Percentiles rank a stretch among this genome's conserved stretches.
These are phyloP conservation scores for Durio zibethinus DNA, from an alignment of 345 rosid genomes.

Conservation along the genomic window DNA sequence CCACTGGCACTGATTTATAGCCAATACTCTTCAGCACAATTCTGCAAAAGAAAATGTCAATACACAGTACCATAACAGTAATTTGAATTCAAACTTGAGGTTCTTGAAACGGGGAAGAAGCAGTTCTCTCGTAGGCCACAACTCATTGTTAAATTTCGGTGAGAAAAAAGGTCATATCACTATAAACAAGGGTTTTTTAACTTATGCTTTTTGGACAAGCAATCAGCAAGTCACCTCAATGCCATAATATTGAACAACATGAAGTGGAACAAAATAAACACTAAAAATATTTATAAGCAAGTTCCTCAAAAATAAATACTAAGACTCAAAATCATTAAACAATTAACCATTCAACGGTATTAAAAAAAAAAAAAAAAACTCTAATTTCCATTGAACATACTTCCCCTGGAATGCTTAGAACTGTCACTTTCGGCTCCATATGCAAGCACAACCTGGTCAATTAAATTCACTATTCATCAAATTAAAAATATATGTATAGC, in stretches of 20 bases:
- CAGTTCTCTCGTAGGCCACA: background rate
- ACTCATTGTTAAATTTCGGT: background rate
- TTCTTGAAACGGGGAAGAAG: background rate
- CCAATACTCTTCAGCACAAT: constrained; percentile 90
- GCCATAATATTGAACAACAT: background rate
- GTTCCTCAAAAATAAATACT: constrained; percentile 50
- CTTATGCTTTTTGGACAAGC: background rate
- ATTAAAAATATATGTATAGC: too few species aligned
- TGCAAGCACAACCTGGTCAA: constrained; percentile 84
- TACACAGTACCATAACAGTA: background rate
- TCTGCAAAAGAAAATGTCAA: constrained; percentile 40
- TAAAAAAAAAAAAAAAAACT: background rate
- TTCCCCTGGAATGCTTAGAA: constrained; percentile 77
- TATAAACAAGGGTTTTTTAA: background rate
- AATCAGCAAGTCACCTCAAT: background rate
- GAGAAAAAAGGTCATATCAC: background rate
- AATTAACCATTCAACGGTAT: background rate
- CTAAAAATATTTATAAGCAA: background rate
- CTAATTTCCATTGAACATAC: constrained; percentile 35
- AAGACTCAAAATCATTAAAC: background rate
- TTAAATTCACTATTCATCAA: background rate
- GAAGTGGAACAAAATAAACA: background rate
- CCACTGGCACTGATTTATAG: constrained; percentile 71
- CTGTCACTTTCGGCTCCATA: constrained; percentile 95
- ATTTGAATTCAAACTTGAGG: background rate